Evolutionary conservation across 495 filamentous ascomycete species (phyloP).

Genomic region (Lindgomyces ingoldianus): DNA sequence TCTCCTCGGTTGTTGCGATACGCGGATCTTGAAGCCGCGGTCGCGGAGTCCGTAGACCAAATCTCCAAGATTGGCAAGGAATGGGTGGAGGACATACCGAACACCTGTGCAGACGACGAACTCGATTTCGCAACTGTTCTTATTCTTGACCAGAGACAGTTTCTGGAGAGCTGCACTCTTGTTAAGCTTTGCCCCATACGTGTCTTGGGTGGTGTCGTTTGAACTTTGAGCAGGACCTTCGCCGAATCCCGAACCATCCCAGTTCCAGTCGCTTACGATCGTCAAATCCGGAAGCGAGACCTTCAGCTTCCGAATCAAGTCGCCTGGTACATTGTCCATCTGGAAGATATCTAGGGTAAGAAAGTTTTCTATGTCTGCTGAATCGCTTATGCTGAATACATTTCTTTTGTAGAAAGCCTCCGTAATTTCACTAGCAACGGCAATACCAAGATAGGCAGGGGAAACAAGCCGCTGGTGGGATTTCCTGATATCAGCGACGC

Average conservation of each 20-base stretch:
- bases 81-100: neutral
- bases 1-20: neutral
- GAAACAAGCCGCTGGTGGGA: neutral
- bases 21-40: neutral
- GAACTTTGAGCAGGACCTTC: too few relatives aligned
- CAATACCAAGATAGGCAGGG: neutral
- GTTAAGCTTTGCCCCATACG: too few relatives aligned
- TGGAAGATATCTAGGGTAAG: neutral
- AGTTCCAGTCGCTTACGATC: neutral
- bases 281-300: neutral
- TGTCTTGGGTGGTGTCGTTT: too few relatives aligned
- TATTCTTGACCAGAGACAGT: neutral
- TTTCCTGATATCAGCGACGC: neutral
- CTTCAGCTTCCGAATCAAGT: neutral
- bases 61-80: neutral
- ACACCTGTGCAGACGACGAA: neutral
- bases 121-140: neutral
- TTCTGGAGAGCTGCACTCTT: neutral
- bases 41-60: neutral
- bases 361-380: neutral
- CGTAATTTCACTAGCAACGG: neutral
- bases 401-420: constrained; percentile 3
- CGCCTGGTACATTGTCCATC: neutral
- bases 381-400: neutral
- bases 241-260: too few relatives aligned